A percentile compares a stretch with the other conserved stretches of the same genome.
These are phyloP conservation scores for Sphaerulina vaccinii DNA, from an alignment of 2,329 filamentous ascomycete genomes.

Conservation along the genomic window DNA sequence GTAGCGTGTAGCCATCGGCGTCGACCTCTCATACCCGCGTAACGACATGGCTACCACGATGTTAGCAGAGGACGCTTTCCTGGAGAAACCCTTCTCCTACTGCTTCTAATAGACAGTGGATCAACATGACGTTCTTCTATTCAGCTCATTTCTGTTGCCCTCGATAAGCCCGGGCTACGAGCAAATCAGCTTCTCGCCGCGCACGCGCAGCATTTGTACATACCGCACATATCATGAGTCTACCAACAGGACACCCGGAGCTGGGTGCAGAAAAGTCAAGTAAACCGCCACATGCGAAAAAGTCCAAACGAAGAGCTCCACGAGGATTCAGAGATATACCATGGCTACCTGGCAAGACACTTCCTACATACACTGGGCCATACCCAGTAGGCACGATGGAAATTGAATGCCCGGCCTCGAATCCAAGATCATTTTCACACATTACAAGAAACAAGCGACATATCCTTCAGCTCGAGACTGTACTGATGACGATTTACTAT, in stretches of 20 bases:
- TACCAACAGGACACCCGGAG: constrained; percentile 17
- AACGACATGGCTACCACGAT: not conserved
- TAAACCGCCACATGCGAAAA: constrained; percentile 44
- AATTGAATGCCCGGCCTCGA: constrained; percentile 52
- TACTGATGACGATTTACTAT: constrained; percentile 66
- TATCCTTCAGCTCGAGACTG: constrained; percentile 56
- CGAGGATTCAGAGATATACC: constrained; percentile 6
- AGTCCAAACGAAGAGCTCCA: constrained; percentile 40
- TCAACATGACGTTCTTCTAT: not conserved
- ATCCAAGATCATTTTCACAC: constrained; percentile 50
- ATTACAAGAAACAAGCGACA: constrained; percentile 51
- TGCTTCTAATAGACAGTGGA: too few species aligned
- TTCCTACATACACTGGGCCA: constrained; percentile 54
- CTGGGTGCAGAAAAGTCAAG: constrained; percentile 24
- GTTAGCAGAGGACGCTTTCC: not conserved
- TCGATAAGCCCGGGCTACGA: too few species aligned
- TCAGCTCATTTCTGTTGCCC: not conserved
- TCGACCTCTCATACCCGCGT: not conserved
- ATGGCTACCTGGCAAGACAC: constrained; percentile 42
- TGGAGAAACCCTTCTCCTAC: too few species aligned
- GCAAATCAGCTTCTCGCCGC: not conserved
- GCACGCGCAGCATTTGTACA: not conserved
- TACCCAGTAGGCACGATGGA: constrained; percentile 56
- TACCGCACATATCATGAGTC: too few species aligned
- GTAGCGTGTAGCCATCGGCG: too few species aligned